Conservation (phyloP, 73 alveolate genomes). For the Durusdinium trenchii region DNA sequence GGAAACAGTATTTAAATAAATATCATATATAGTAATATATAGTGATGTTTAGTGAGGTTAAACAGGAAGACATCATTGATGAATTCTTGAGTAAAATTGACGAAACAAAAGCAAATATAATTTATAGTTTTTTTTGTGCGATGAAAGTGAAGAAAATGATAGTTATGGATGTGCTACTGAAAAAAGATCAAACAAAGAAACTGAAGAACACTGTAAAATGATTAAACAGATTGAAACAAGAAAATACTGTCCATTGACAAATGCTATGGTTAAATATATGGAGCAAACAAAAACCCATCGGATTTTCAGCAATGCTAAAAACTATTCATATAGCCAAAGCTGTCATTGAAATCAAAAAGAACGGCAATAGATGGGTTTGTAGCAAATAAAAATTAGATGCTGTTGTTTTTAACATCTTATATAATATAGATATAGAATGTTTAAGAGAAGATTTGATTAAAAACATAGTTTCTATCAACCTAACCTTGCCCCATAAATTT, state of each 20-base stretch:
- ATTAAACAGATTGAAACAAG: background rate
- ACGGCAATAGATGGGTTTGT: conserved; percentile 40
- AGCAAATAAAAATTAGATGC: conserved; percentile 45
- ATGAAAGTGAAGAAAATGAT: background rate
- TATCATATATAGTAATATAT: background rate
- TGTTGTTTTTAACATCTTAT: conserved; percentile 4
- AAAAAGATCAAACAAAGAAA: background rate
- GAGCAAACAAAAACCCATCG: background rate
- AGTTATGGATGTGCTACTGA: background rate
- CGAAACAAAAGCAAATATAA: background rate
- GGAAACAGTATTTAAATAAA: background rate
- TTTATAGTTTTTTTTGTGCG: background rate
- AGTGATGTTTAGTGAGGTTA: background rate
- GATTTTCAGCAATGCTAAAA: background rate
- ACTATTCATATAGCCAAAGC: background rate
- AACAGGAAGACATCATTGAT: conserved; percentile 11
- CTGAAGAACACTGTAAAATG: background rate
- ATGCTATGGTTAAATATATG: conserved; percentile 26
- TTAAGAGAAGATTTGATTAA: conserved; percentile 7
- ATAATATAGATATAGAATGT: conserved; percentile 16
- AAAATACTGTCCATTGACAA: background rate
- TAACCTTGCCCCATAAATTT: no score
- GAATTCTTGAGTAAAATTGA: background rate
- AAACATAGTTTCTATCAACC: no score
- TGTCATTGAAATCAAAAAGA: background rate